Percentiles rank a stretch among this genome's conserved stretches.
Conservation (phyloP, 345 rosid species). For the Citropsis articulata region DNA sequence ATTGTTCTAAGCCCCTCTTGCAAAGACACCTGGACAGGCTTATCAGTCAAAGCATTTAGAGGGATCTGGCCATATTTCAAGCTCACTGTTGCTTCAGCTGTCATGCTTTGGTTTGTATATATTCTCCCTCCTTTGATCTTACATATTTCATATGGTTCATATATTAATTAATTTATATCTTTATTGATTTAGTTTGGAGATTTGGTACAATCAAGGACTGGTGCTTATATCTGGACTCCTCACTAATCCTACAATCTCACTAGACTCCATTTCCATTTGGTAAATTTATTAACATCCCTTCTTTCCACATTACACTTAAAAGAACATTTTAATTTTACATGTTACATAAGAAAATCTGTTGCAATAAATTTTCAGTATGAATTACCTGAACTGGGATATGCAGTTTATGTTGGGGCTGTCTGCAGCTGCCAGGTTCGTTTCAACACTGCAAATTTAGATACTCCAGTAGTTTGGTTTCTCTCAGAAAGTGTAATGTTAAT, state of each 20-base stretch:
- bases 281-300: slow-evolving; percentile 10
- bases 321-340: not conserved
- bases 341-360: not conserved
- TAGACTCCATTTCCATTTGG: slow-evolving; percentile 91
- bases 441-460: not conserved
- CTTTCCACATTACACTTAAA: not conserved
- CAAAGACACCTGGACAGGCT: slow-evolving; percentile 80
- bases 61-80: slow-evolving; percentile 96
- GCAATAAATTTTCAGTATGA: slow-evolving; percentile 50
- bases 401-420: slow-evolving; percentile 83
- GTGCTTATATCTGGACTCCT: slow-evolving; percentile 87
- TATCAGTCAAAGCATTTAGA: slow-evolving; percentile 52
- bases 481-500: not conserved
- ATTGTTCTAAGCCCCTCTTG: slow-evolving; percentile 67
- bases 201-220: slow-evolving; percentile 95
- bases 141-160: not conserved
- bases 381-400: slow-evolving; percentile 84
- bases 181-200: slow-evolving; percentile 70
- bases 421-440: slow-evolving; percentile 73
- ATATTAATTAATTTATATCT: not conserved
- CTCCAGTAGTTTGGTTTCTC: not conserved
- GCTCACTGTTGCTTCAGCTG: slow-evolving; percentile 81
- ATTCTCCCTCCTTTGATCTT: not conserved
- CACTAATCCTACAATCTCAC: slow-evolving; percentile 61
- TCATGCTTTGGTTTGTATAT: slow-evolving; percentile 73